These are phyloP conservation scores for Colletotrichum destructivum DNA, from an alignment of 2,329 filamentous ascomycete species.

Conservation along the genomic window DNA sequence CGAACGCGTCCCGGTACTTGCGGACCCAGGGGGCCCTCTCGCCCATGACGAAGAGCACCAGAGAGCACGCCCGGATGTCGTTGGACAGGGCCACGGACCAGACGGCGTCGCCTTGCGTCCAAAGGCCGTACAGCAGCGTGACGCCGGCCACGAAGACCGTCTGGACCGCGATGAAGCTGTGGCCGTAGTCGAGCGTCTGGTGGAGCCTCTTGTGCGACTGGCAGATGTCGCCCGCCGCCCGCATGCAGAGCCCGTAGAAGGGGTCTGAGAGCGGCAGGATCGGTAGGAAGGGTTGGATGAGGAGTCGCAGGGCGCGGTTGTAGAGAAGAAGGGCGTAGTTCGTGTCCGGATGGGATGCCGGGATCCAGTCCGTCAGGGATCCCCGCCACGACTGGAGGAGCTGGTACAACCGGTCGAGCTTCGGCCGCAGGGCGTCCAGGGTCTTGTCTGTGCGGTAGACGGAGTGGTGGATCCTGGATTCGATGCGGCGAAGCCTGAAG, in stretches of 20 bases:
- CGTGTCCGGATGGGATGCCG: conserved; percentile 62
- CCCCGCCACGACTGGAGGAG: conserved; percentile 67
- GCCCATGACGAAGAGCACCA: conserved; percentile 65
- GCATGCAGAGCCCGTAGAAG: conserved; percentile 60
- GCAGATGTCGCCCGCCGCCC: conserved; percentile 58
- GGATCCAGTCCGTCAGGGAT: conserved; percentile 68
- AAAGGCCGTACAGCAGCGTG: conserved; percentile 56
- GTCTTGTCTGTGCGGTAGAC: conserved; percentile 65
- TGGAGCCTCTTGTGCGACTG: conserved; percentile 60
- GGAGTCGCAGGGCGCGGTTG: conserved; percentile 63
- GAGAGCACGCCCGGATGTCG: conserved; percentile 64
- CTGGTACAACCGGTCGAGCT: conserved; percentile 61
- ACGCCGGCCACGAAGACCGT: conserved; percentile 60
- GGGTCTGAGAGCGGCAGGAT: conserved; percentile 61
- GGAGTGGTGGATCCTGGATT: conserved; percentile 66
- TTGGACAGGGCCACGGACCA: conserved; percentile 65
- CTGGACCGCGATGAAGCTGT: conserved; percentile 60
- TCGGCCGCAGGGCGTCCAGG: conserved; percentile 59
- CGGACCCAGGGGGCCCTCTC: conserved; percentile 64
- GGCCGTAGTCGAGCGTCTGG: conserved; percentile 57
- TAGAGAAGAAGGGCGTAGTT: conserved; percentile 66
- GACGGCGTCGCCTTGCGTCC: conserved; percentile 59
- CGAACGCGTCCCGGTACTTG: conserved; percentile 63
- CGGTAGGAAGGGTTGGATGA: conserved; percentile 66
- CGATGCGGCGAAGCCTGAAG: conserved; percentile 61